These are phyloP conservation scores for Hepatocystis sp. DNA, from an alignment of 169 alveolate species.

Conservation along the genomic window DNA sequence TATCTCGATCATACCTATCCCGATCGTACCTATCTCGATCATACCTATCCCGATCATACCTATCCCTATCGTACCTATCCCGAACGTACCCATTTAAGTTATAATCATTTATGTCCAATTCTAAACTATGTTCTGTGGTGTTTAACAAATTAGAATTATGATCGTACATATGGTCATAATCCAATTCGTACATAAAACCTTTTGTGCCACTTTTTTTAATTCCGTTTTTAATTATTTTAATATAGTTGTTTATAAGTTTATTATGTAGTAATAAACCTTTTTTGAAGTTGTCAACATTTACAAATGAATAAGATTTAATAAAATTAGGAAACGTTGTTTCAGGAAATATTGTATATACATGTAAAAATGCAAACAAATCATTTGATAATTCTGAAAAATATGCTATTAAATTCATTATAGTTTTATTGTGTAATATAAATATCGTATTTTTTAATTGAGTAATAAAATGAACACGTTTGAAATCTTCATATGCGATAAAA, in stretches of 20 bases:
- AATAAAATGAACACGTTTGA: conserved; percentile 13
- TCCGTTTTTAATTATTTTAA: conserved; percentile 25
- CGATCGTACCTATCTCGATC: no score
- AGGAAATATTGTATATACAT: conserved; percentile 50
- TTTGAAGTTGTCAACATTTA: conserved; percentile 63
- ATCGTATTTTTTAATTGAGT: conserved; percentile 35
- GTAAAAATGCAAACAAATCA: conserved; percentile 26
- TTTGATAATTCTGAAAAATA: conserved; percentile 38
- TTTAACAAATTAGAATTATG: neutral
- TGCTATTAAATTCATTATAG: conserved; percentile 44
- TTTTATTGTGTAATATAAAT: conserved; percentile 44
- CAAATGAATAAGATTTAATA: conserved; percentile 3
- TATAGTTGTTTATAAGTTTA: conserved; percentile 29
- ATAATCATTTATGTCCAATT: no score
- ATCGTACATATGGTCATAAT: neutral
- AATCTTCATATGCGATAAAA: conserved; percentile 48
- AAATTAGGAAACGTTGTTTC: conserved; percentile 3
- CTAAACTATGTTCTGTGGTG: no score
- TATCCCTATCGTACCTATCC: no score
- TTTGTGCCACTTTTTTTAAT: neutral
- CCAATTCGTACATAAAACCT: neutral
- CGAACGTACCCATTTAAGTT: no score
- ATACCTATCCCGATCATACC: no score
- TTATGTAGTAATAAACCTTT: conserved; percentile 59
- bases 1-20: no score